Conservation (phyloP, 2,329 filamentous ascomycete genomes). For the Thermothelomyces thermophilus region DNA sequence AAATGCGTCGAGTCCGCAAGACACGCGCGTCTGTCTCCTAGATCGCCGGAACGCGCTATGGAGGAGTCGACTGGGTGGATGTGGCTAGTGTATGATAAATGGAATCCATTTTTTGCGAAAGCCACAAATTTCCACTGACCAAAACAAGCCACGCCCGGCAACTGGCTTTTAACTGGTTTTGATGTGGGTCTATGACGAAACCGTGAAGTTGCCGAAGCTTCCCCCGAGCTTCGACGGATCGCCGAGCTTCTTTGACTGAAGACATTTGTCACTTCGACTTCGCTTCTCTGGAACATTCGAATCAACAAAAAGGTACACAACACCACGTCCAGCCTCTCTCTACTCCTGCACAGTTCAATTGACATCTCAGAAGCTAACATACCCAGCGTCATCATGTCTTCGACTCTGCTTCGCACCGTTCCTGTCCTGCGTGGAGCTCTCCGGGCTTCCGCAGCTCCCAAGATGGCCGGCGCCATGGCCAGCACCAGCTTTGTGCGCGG, state of each 20-base stretch:
- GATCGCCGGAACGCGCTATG: too few species aligned
- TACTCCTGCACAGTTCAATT: constrained; percentile 8
- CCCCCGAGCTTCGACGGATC: constrained; percentile 19
- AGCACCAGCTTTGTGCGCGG: constrained; percentile 71
- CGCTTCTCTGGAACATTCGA: neutral
- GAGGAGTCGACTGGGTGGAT: neutral
- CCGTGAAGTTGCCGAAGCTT: constrained; percentile 21
- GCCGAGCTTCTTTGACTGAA: constrained; percentile 14
- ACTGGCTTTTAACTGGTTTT: neutral
- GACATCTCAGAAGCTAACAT: constrained; percentile 8
- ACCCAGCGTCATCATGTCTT: constrained; percentile 53
- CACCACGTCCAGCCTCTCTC: neutral
- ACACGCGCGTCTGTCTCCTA: too few species aligned
- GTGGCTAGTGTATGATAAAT: too few species aligned
- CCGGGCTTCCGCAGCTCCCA: constrained; percentile 55
- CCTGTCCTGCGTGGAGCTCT: constrained; percentile 64
- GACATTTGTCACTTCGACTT: neutral
- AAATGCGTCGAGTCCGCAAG: neutral
- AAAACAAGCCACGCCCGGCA: constrained; percentile 1
- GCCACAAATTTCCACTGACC: neutral
- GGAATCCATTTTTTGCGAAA: too few species aligned
- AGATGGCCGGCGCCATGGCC: constrained; percentile 57
- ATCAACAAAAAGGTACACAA: neutral
- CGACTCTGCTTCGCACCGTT: constrained; percentile 65
- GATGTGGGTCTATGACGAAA: constrained; percentile 23